Evolutionary conservation across 805 yeast species (phyloP), one percentile per base, ranked within the genome.

Genomic region (Saturnispora mendoncae): DNA sequence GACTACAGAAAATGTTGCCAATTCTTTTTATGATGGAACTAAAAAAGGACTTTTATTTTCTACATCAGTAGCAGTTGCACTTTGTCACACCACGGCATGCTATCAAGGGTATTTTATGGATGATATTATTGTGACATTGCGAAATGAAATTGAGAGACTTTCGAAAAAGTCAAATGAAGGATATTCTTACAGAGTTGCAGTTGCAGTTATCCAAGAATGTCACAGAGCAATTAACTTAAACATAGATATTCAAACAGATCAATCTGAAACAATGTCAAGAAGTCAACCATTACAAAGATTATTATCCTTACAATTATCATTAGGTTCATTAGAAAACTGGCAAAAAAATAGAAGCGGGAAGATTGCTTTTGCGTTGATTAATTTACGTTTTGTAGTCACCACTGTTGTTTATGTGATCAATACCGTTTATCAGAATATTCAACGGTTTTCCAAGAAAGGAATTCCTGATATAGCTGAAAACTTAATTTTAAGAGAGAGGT

Each of bases 251-350:
- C 71, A 78, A 6, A 74, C 76, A 41, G 95, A 84, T 42, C 82
- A 79, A 37, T 77, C 82, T 2, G 95, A 85, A 52, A 78, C 80
- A 52, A 65, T 84, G 46, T 61, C 85, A 30, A 79, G 80, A 15
- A 79, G 78, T 51, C 90, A 90, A 10, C 86, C 92, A 2, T 65
- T 84, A 39, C 95, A 84, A 53, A 71, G 81, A 40, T 61, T 86
- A 36, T 60, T 85, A 27, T 74, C 85, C 13, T 62, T 85, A 39
- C 94, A 85, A 53, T 65, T 81, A 43, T 65, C 78, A 0, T 55
- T 85, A 30, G 90, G 92, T 1, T 71, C 68, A 17, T 47, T 61
- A 19, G 51, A 53, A 35, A 60, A 61, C 36, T 68, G 58, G 72
- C 57, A 42, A 43, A 60, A 55, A 54, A 63, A 52, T 48, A 61